Evolutionary conservation across 768 basidiomycete genomes (phyloP).

Genomic region (Dacryopinax spathularia): DNA sequence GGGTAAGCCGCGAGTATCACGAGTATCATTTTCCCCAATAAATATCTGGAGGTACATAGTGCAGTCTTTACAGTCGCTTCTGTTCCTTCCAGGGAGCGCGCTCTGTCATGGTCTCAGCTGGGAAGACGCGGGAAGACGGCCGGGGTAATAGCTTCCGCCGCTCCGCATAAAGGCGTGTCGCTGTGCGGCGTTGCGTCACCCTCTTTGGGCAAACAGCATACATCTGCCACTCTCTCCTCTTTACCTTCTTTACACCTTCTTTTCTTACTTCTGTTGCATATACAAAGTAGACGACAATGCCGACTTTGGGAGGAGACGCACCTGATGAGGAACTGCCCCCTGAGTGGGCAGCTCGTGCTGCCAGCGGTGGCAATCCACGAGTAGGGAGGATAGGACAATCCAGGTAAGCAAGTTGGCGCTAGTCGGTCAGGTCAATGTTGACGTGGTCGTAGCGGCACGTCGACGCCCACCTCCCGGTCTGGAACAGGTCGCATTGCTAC

Average conservation of each 20-base stretch:
- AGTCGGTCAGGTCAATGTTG: not conserved
- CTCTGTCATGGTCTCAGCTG: not conserved
- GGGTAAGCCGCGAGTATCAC: no score
- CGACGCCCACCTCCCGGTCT: constrained; percentile 6
- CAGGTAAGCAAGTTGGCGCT: not conserved
- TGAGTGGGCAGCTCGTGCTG: not conserved
- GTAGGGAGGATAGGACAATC: constrained; percentile 13
- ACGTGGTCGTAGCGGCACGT: not conserved
- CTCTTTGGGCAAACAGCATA: not conserved
- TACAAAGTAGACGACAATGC: not conserved
- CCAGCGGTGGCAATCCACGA: constrained; percentile 10
- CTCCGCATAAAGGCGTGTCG: not conserved
- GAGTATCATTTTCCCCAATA: no score
- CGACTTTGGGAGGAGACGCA: not conserved
- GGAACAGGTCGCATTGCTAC: constrained; percentile 25
- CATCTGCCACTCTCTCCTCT: not conserved
- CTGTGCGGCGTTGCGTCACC: constrained; percentile 3
- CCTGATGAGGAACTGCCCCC: not conserved
- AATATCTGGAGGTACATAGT: no score
- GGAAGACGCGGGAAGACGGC: not conserved
- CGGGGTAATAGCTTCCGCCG: not conserved
- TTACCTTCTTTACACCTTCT: not conserved
- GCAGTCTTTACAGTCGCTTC: no score
- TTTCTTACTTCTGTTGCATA: not conserved
- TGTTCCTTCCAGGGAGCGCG: no score